Conservation (phyloP, 2,329 filamentous ascomycete genomes). For the Dothistroma septosporum region DNA sequence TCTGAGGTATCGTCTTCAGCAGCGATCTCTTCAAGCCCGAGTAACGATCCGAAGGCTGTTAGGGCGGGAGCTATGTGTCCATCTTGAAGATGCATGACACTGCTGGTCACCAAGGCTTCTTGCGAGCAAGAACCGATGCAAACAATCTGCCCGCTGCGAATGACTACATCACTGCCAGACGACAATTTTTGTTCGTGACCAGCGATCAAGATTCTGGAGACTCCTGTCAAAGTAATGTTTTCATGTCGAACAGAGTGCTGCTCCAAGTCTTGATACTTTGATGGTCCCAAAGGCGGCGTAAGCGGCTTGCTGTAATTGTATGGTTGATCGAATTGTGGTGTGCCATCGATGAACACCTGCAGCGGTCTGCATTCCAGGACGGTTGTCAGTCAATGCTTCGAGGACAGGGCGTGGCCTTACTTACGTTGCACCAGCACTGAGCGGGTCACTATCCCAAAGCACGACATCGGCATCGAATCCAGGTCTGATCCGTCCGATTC, state of each 20-base stretch:
- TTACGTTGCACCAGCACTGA: constrained; percentile 25
- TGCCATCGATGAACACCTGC: constrained; percentile 44
- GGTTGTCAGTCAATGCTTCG: background rate
- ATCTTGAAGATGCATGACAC: constrained; percentile 50
- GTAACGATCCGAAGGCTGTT: constrained; percentile 56
- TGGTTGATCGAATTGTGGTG: constrained; percentile 48
- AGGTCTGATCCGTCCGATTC: constrained; percentile 40
- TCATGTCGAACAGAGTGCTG: constrained; percentile 18
- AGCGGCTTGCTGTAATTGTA: constrained; percentile 53
- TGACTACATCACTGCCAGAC: constrained; percentile 36
- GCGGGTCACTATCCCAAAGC: constrained; percentile 43
- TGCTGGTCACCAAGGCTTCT: constrained; percentile 39
- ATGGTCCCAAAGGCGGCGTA: constrained; percentile 38
- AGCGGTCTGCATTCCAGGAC: constrained; percentile 29
- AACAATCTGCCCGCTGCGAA: constrained; percentile 51
- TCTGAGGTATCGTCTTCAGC: constrained; percentile 49
- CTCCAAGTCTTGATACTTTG: constrained; percentile 34
- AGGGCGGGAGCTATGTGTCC: constrained; percentile 60
- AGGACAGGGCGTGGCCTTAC: background rate
- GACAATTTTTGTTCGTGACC: constrained; percentile 36
- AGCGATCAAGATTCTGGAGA: constrained; percentile 51
- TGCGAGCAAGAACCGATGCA: constrained; percentile 54
- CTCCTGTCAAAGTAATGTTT: constrained; percentile 54
- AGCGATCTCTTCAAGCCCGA: constrained; percentile 63
- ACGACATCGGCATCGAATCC: constrained; percentile 44